Evolutionary conservation across 768 basidiomycete genomes (phyloP).

Genomic region (Termitomyces sp.): DNA sequence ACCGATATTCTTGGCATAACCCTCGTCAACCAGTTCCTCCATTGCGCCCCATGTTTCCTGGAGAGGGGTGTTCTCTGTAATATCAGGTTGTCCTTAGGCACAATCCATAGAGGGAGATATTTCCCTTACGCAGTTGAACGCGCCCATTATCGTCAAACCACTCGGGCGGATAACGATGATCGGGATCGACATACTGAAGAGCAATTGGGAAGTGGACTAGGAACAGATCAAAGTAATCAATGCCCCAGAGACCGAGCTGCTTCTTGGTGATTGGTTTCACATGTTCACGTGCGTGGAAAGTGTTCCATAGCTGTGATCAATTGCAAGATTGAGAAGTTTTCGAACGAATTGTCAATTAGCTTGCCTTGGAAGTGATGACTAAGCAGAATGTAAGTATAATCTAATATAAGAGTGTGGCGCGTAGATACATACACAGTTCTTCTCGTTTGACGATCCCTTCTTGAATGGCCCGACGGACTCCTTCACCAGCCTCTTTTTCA

Average conservation of each 20-base stretch:
- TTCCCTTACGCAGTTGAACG: slow-evolving; percentile 54
- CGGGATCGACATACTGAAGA: slow-evolving; percentile 75
- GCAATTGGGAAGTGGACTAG: slow-evolving; percentile 86
- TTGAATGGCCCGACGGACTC: slow-evolving; percentile 70
- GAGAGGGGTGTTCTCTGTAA: slow-evolving; percentile 61
- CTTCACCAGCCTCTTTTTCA: slow-evolving; percentile 82
- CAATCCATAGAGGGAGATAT: background rate
- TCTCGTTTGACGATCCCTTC: slow-evolving; percentile 86
- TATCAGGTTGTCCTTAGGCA: background rate
- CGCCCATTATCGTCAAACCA: slow-evolving; percentile 77
- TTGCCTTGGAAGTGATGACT: slow-evolving; percentile 84
- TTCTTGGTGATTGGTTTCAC: slow-evolving; percentile 52
- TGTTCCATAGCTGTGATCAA: slow-evolving; percentile 72
- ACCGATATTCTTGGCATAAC: slow-evolving; percentile 76
- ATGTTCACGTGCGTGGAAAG: slow-evolving; percentile 78
- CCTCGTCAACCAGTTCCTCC: slow-evolving; percentile 74
- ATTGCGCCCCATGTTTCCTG: slow-evolving; percentile 83
- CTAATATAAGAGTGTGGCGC: background rate
- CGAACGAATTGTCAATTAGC: slow-evolving; percentile 1
- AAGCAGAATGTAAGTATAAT: background rate
- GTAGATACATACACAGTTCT: slow-evolving; percentile 58
- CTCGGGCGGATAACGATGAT: slow-evolving; percentile 75
- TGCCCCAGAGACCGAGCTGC: slow-evolving; percentile 79
- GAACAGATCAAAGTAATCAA: slow-evolving; percentile 82
- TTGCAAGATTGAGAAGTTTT: background rate